Percentiles rank a stretch among this genome's conserved stretches.
Evolutionary conservation across 2,329 filamentous ascomycete genomes (phyloP).

Genomic region (Colletotrichum endophyticum): DNA sequence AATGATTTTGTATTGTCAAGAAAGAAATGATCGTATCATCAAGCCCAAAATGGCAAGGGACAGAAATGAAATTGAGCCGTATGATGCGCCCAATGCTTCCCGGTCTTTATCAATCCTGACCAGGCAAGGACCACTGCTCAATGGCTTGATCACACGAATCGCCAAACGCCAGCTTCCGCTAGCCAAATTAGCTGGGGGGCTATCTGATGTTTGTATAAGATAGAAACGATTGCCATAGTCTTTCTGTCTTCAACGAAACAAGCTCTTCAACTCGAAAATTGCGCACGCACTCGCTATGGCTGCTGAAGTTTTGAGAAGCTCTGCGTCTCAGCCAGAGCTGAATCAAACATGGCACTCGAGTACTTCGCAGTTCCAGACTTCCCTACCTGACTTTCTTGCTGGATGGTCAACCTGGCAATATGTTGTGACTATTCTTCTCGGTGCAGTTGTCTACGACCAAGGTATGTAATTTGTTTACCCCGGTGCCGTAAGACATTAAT

Average conservation of each 20-base stretch:
- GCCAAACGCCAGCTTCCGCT: fast-evolving
- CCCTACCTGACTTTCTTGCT: neutral
- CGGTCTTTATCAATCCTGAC: fast-evolving
- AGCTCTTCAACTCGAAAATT: neutral
- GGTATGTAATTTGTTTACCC: neutral
- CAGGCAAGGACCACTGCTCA: neutral
- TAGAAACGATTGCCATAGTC: neutral
- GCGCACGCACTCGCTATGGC: neutral
- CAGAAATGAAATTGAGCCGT: neutral
- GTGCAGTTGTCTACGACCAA: constrained; percentile 45
- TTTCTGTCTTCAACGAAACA: neutral
- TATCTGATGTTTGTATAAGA: neutral
- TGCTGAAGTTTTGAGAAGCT: neutral
- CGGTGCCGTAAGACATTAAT: too few species aligned
- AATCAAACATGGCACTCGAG: neutral
- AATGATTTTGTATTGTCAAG: fast-evolving
- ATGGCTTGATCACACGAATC: neutral
- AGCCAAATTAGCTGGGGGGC: fast-evolving
- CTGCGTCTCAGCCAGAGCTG: neutral
- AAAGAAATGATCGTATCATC: neutral
- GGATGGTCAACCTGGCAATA: constrained; percentile 33
- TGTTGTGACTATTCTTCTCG: constrained; percentile 33
- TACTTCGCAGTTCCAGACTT: neutral
- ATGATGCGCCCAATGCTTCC: fast-evolving
- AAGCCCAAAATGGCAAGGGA: neutral